These are phyloP conservation scores for Cyathus pygmaeus DNA, from an alignment of 1,284 basidiomycete genomes.

Conservation along the genomic window DNA sequence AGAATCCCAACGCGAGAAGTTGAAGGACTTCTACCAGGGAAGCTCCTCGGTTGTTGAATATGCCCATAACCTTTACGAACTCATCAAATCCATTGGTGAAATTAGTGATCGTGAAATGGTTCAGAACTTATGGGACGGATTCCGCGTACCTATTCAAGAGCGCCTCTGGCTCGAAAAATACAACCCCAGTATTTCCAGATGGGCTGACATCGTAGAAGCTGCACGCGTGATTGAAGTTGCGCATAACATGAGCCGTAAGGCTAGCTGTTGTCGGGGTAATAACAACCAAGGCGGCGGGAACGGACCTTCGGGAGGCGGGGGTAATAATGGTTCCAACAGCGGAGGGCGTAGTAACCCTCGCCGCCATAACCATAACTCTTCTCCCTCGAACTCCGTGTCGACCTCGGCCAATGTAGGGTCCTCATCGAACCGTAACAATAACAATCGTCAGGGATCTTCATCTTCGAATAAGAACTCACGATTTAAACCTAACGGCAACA, in stretches of 20 bases:
- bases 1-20: neutral
- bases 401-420: no score
- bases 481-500: neutral
- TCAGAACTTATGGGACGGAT: constrained; percentile 28
- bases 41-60: neutral
- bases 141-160: constrained; percentile 14
- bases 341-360: neutral
- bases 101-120: constrained; percentile 20
- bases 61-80: constrained; percentile 22
- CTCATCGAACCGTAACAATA: no score
- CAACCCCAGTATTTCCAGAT: constrained; percentile 26
- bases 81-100: constrained; percentile 35
- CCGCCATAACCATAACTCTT: neutral
- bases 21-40: neutral
- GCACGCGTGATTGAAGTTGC: neutral
- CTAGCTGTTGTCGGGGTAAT: neutral
- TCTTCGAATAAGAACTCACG: neutral
- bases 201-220: constrained; percentile 11
- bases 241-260: neutral
- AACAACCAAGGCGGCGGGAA: neutral
- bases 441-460: neutral
- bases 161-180: constrained; percentile 18
- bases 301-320: neutral
- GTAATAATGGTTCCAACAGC: neutral
- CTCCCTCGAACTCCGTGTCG: neutral